Evolutionary conservation across 1,284 basidiomycete species (phyloP), one percentile per base, ranked within the genome.

Genomic region (Cutaneotrichosporon sp.): DNA sequence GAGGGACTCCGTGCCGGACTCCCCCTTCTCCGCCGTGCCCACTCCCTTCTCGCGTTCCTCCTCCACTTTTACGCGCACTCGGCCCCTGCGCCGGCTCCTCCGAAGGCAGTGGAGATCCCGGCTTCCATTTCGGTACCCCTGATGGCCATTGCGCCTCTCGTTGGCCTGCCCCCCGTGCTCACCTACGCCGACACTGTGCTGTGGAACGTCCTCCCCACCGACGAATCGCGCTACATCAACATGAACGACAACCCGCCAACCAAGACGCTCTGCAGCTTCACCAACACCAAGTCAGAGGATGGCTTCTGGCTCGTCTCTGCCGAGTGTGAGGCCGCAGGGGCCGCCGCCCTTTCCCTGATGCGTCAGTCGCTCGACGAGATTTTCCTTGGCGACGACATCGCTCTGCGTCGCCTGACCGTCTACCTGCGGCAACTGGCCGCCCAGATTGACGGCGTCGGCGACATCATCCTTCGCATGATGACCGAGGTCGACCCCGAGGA

Each of bases 171-270:
- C 0, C 92, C 93, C 0, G 80, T 97, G 37, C 79, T 94, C 42
- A 97, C 92, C 2, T 97, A 96, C 67, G 88, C 92, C 11, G 92
- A 94, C 69, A 87, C 86, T 26, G 92, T 97, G 3, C 79, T 97
- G 7, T 97, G 92, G 78, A 96, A 97, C 68, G 96, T 76, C 8
- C 77, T 82, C 17, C 62, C 72, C 49, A 75, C 83, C 64, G 78
- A 84, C 35, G 76, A 71, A 74, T 41, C 82, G 81, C 46, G 69
- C 25, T 53, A 63, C 81, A 54, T 82, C 80, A 57, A 74, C 79
- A 54, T 80, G 81, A 59, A 84, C 17, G 34, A 57, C 41, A 76
- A 76, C 61, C 79, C 56, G 64, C 81, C 55, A 70, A 80, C 32
- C 42, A 61, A 46, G 22, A 87, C 75, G 80, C 85, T 77, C 77